These are phyloP conservation scores for Ichthyophthirius multifiliis DNA, from an alignment of 169 alveolate genomes.

Conservation along the genomic window DNA sequence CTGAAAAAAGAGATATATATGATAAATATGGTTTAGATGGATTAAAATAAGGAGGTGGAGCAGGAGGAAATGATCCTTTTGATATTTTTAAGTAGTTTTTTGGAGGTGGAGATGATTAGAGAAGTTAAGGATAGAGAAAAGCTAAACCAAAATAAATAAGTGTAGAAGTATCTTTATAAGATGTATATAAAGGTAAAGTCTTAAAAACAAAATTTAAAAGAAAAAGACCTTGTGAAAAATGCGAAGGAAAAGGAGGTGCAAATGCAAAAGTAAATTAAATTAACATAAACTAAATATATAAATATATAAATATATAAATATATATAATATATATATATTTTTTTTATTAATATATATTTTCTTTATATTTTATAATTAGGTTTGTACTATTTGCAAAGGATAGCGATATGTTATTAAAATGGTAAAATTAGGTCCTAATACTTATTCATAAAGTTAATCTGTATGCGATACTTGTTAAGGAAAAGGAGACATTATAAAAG, in stretches of 20 bases:
- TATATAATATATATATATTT: too few species aligned
- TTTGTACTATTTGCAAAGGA: slow-evolving; percentile 95
- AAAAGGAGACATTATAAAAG: slow-evolving; percentile 59
- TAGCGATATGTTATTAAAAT: slow-evolving; percentile 88
- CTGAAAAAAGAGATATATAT: slow-evolving; percentile 94
- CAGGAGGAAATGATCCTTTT: slow-evolving; percentile 79
- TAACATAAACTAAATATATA: not conserved
- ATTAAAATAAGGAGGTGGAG: slow-evolving; percentile 84
- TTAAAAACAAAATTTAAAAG: slow-evolving; percentile 92
- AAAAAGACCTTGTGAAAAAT: slow-evolving; percentile 91
- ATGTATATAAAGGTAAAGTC: slow-evolving; percentile 94
- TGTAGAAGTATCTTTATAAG: slow-evolving; percentile 94
- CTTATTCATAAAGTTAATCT: slow-evolving; percentile 90
- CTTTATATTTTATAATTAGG: too few species aligned
- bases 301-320: not conserved
- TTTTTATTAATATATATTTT: too few species aligned
- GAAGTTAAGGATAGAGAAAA: slow-evolving; percentile 64
- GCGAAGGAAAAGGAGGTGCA: slow-evolving; percentile 97
- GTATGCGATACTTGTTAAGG: slow-evolving; percentile 92
- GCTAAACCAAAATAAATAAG: slow-evolving; percentile 44
- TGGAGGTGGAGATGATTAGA: slow-evolving; percentile 91
- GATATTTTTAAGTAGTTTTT: slow-evolving; percentile 89
- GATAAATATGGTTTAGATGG: slow-evolving; percentile 98
- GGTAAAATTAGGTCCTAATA: slow-evolving; percentile 88
- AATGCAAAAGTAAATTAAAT: slow-evolving; percentile 70